A percentile compares a stretch with the other conserved stretches of the same genome.
Conservation (phyloP, 2,329 filamentous ascomycete species). For the Cladophialophora carrionii region DNA sequence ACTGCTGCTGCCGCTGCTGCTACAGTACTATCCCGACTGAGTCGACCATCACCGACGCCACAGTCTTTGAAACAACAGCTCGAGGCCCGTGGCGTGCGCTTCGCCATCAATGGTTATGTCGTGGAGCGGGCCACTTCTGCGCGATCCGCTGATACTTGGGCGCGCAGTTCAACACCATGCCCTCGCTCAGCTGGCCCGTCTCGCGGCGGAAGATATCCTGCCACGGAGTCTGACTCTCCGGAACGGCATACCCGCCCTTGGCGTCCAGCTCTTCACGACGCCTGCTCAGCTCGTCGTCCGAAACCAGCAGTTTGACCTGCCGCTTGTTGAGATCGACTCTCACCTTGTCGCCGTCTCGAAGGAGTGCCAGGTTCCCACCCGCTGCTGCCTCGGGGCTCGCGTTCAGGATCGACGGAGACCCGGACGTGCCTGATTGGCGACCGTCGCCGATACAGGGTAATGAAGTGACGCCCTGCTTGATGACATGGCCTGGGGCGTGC, state of each 20-base stretch:
- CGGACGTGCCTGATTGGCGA: slow-evolving; percentile 60
- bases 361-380: slow-evolving; percentile 57
- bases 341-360: slow-evolving; percentile 55
- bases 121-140: slow-evolving; percentile 47
- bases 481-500: slow-evolving; percentile 52
- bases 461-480: slow-evolving; percentile 52
- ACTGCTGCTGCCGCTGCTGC: neutral
- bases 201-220: slow-evolving; percentile 56
- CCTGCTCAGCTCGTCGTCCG: slow-evolving; percentile 48
- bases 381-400: slow-evolving; percentile 60
- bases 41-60: too few relatives aligned
- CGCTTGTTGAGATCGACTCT: slow-evolving; percentile 56
- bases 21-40: neutral
- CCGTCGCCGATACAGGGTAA: slow-evolving; percentile 60
- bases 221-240: slow-evolving; percentile 55
- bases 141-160: slow-evolving; percentile 54
- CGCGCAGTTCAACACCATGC: slow-evolving; percentile 54
- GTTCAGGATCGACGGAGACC: slow-evolving; percentile 60
- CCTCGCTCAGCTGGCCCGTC: slow-evolving; percentile 51
- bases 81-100: neutral
- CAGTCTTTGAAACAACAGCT: neutral
- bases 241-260: slow-evolving; percentile 46
- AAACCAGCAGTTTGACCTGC: slow-evolving; percentile 54
- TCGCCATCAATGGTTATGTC: slow-evolving; percentile 51
- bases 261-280: slow-evolving; percentile 47